These are phyloP conservation scores for Ramularia endophylla DNA, from an alignment of 2,329 filamentous ascomycete genomes.

Conservation along the genomic window DNA sequence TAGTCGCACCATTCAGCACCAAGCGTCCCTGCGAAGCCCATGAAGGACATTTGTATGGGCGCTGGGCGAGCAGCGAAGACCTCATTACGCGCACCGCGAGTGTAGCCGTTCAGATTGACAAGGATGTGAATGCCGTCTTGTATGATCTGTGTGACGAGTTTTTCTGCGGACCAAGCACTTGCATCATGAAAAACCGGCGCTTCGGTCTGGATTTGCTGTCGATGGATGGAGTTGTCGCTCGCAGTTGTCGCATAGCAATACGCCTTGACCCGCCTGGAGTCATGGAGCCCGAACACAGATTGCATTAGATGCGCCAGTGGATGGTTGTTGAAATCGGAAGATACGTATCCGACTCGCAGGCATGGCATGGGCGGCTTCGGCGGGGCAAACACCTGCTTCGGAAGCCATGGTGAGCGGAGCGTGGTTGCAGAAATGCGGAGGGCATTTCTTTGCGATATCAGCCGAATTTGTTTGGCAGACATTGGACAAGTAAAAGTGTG, in stretches of 20 bases:
- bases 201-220: slow-evolving; percentile 87
- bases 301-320: slow-evolving; percentile 97
- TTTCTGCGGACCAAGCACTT: slow-evolving; percentile 78
- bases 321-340: slow-evolving; percentile 98
- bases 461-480: slow-evolving; percentile 82
- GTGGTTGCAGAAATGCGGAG: slow-evolving; percentile 89
- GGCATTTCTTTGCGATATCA: slow-evolving; percentile 93
- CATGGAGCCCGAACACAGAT: slow-evolving; percentile 91
- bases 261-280: slow-evolving; percentile 66
- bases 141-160: slow-evolving; percentile 78
- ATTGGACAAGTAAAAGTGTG: slow-evolving; percentile 96
- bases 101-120: slow-evolving; percentile 97
- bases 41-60: slow-evolving; percentile 98
- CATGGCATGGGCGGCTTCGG: slow-evolving; percentile 74
- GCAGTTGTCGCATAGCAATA: slow-evolving; percentile 94
- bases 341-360: slow-evolving; percentile 92
- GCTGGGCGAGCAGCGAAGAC: slow-evolving; percentile 92
- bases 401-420: slow-evolving; percentile 79
- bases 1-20: slow-evolving; percentile 99
- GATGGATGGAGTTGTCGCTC: slow-evolving; percentile 83
- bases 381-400: slow-evolving; percentile 72
- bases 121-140: slow-evolving; percentile 87
- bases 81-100: slow-evolving; percentile 91
- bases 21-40: slow-evolving; percentile 95
- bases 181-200: slow-evolving; percentile 87